Evolutionary conservation across 208 protist genomes (phyloP).

Genomic region (Crithidia brevicula): DNA sequence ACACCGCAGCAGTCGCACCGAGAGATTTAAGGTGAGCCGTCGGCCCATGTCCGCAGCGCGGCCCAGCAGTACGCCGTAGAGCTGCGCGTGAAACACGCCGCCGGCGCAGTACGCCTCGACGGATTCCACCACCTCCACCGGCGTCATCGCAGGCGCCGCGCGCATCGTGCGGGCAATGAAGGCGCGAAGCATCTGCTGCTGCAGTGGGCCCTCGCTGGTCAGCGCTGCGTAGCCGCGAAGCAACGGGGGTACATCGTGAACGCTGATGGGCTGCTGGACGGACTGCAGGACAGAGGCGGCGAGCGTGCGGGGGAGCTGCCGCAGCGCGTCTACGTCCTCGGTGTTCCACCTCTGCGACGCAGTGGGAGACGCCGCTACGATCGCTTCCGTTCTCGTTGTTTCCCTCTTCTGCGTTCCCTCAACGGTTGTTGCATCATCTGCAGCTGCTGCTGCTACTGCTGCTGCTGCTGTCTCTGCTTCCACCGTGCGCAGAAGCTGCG

Average conservation of each 20-base stretch:
- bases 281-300: slow-evolving; percentile 46
- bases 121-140: slow-evolving; percentile 62
- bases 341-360: neutral
- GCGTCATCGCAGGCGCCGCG: slow-evolving; percentile 36
- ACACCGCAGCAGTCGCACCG: slow-evolving; percentile 70
- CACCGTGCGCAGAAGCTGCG: neutral
- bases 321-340: slow-evolving; percentile 17
- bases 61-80: slow-evolving; percentile 77
- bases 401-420: neutral
- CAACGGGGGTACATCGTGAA: slow-evolving; percentile 51
- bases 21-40: slow-evolving; percentile 63
- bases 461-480: too few species aligned
- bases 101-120: slow-evolving; percentile 76
- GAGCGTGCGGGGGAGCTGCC: slow-evolving; percentile 35
- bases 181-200: slow-evolving; percentile 52
- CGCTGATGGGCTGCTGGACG: slow-evolving; percentile 39
- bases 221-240: slow-evolving; percentile 62
- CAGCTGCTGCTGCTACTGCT: too few species aligned
- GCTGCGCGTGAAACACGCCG: slow-evolving; percentile 61
- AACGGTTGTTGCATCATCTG: neutral
- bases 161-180: slow-evolving; percentile 74
- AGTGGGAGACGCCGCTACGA: neutral
- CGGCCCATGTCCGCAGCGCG: slow-evolving; percentile 64
- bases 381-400: neutral
- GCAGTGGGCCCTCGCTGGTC: slow-evolving; percentile 22